Evolutionary conservation across 73 alveolate species (phyloP).

Genomic region (Tetrahymena elliotti): DNA sequence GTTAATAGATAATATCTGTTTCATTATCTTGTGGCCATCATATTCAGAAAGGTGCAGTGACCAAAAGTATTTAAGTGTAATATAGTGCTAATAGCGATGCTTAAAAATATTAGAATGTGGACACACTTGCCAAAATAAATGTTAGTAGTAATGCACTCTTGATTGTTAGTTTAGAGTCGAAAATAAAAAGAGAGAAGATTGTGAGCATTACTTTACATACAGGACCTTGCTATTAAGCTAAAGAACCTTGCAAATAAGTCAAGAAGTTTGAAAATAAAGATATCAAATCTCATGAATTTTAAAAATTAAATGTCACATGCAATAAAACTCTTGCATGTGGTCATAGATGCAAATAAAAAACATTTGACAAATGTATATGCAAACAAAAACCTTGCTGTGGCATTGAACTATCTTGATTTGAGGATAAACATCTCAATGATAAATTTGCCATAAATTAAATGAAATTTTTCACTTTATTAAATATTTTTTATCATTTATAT

Average conservation of each 20-base stretch:
- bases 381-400: not conserved
- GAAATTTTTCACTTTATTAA: no score
- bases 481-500: no score
- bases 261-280: no score
- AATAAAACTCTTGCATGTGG: not conserved
- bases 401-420: not conserved
- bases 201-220: not conserved
- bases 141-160: not conserved
- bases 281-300: not conserved
- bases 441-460: no score
- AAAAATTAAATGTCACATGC: not conserved
- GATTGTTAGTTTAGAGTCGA: not conserved
- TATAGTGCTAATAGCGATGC: not conserved
- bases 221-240: not conserved
- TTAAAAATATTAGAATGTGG: not conserved
- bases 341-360: not conserved
- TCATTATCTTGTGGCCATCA: not conserved
- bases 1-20: not conserved
- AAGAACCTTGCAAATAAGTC: not conserved
- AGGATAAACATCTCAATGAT: not conserved
- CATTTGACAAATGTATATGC: not conserved
- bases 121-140: not conserved
- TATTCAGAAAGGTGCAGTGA: not conserved
- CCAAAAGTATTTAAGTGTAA: no score
- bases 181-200: not conserved